These are phyloP conservation scores for Monilinia laxa DNA, from an alignment of 2,329 filamentous ascomycete species.

Conservation along the genomic window DNA sequence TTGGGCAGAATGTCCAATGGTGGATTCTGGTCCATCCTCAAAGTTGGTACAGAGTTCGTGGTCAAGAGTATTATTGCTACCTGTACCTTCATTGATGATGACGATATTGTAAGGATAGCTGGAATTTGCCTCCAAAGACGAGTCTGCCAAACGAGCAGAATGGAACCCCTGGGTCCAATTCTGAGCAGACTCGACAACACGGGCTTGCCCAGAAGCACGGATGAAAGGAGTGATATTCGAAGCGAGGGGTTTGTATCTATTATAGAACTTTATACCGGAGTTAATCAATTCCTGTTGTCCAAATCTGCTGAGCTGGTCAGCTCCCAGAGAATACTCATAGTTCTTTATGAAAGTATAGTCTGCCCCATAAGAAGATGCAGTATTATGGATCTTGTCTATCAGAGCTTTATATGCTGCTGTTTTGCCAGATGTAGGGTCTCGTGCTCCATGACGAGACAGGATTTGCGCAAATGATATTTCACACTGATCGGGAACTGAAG, in stretches of 20 bases:
- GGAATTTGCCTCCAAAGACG: conserved; percentile 41
- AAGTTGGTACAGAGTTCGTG: conserved; percentile 72
- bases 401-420: conserved; percentile 61
- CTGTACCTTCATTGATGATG: conserved; percentile 65
- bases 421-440: conserved; percentile 74
- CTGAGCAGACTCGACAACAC: conserved; percentile 71
- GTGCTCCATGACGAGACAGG: conserved; percentile 80
- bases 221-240: conserved; percentile 63
- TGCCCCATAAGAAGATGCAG: conserved; percentile 55
- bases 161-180: conserved; percentile 78
- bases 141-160: conserved; percentile 44
- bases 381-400: conserved; percentile 63
- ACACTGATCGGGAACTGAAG: conserved; percentile 63
- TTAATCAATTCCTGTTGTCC: conserved; percentile 70
- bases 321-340: conserved; percentile 70
- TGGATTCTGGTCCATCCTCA: conserved; percentile 55
- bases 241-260: conserved; percentile 66
- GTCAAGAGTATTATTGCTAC: conserved; percentile 78
- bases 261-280: conserved; percentile 74
- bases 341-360: conserved; percentile 68
- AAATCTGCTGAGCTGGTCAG: conserved; percentile 66
- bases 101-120: conserved; percentile 56
- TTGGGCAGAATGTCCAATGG: conserved; percentile 53
- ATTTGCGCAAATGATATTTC: conserved; percentile 76
- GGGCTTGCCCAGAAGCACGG: conserved; percentile 65